Conservation (phyloP, 225 moss, liverwort and hornwort species). For the Marchantia polymorpha region DNA sequence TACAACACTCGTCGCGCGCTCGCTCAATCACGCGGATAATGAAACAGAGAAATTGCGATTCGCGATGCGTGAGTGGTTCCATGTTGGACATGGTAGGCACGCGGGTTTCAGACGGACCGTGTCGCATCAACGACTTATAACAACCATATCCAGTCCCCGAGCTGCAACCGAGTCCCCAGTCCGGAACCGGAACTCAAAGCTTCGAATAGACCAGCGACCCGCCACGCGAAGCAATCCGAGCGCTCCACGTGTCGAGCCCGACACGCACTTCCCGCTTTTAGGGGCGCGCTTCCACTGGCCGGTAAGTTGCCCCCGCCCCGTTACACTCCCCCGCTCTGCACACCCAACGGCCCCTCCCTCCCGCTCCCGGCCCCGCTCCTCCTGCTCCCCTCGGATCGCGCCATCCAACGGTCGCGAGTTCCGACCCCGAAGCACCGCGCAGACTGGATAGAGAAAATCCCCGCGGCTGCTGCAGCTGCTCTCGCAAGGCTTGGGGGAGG, state of each 20-base stretch:
- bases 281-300: not conserved
- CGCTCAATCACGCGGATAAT: too few species aligned
- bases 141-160: not conserved
- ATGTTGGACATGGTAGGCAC: not conserved
- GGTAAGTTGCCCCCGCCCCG: not conserved
- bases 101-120: not conserved
- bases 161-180: not conserved
- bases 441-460: constrained; percentile 14
- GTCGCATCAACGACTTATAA: not conserved
- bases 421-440: not conserved
- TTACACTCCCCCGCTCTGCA: not conserved
- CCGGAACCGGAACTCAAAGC: not conserved
- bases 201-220: not conserved
- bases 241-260: not conserved
- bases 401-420: not conserved
- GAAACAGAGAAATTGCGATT: not conserved
- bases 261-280: constrained; percentile 3
- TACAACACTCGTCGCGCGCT: too few species aligned
- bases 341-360: not conserved
- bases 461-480: not conserved
- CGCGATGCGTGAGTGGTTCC: not conserved
- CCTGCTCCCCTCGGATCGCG: not conserved
- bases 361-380: not conserved
- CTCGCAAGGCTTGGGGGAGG: not conserved
- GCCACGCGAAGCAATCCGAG: not conserved